Percentiles rank a stretch among this genome's conserved stretches.
Conservation (phyloP, 2,329 filamentous ascomycete genomes). For the Diaporthe longicolla region DNA sequence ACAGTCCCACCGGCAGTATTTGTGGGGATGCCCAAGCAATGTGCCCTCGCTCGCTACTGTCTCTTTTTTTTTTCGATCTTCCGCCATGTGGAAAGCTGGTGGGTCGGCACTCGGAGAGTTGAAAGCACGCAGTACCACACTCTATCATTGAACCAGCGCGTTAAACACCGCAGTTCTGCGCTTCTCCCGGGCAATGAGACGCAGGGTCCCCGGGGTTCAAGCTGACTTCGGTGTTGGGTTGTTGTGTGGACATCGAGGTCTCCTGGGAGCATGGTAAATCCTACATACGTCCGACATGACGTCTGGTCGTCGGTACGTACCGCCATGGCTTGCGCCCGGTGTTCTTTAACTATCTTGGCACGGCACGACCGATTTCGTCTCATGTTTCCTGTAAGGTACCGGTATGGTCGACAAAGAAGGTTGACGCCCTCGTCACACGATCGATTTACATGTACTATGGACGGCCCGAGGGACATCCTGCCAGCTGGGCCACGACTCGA, state of each 20-base stretch:
- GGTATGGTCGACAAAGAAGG: constrained; percentile 19
- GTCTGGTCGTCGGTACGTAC: constrained; percentile 24
- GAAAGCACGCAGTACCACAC: constrained; percentile 3
- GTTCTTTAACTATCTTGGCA: constrained; percentile 29
- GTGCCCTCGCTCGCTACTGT: not conserved
- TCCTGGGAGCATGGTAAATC: not conserved
- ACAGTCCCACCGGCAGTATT: constrained; percentile 31
- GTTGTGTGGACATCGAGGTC: not conserved
- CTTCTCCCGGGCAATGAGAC: not conserved
- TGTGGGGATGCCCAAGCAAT: constrained; percentile 18
- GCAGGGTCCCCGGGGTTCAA: not conserved
- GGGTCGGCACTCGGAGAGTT: not conserved
- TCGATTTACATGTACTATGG: constrained; percentile 14
- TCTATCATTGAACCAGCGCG: not conserved
- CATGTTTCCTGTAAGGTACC: constrained; percentile 34
- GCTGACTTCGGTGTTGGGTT: not conserved
- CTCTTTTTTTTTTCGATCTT: constrained; percentile 6
- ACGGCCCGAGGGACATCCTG: constrained; percentile 15
- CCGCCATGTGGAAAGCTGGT: constrained; percentile 26
- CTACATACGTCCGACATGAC: not conserved
- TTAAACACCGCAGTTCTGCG: not conserved
- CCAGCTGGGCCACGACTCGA: constrained; percentile 18
- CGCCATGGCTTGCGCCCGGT: not conserved
- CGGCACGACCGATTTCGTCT: constrained; percentile 31
- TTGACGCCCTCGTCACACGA: constrained; percentile 31